A percentile compares a stretch with the other conserved stretches of the same genome.
These are phyloP conservation scores for Fragaria vesca DNA, from an alignment of 306 rosid genomes.

Conservation along the genomic window DNA sequence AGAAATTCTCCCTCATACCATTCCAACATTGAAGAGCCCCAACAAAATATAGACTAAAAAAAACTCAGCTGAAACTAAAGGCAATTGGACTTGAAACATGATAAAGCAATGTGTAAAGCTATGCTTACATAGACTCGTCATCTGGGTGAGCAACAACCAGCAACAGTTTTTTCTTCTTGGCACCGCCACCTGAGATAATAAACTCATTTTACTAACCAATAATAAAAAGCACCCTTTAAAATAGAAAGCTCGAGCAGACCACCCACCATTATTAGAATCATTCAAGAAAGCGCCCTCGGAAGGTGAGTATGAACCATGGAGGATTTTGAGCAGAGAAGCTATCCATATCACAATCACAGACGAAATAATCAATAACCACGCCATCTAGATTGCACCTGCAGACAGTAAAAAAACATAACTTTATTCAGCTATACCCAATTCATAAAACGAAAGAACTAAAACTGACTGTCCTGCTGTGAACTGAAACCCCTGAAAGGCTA, in stretches of 20 bases:
- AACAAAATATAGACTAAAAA: too few relatives aligned
- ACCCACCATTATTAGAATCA: conserved; percentile 39
- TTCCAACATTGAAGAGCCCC: too few relatives aligned
- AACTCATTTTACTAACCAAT: not conserved
- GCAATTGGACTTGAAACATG: not conserved
- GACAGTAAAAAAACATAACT: not conserved
- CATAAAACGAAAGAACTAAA: not conserved
- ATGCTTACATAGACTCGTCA: conserved; percentile 83
- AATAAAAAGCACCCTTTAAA: not conserved
- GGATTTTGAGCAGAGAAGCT: conserved; percentile 52
- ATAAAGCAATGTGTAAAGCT: not conserved
- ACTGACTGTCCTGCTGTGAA: not conserved
- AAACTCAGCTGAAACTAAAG: too few relatives aligned
- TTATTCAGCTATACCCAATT: not conserved
- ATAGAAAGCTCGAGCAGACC: not conserved
- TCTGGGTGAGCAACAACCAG: conserved; percentile 87
- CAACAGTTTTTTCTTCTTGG: conserved; percentile 56
- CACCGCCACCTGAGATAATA: conserved; percentile 42
- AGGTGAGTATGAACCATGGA: conserved; percentile 37
- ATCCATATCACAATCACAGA: conserved; percentile 56
- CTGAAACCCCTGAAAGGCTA: not conserved
- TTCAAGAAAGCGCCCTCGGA: conserved; percentile 35
- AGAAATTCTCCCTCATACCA: not conserved
- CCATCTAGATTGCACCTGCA: conserved; percentile 34
- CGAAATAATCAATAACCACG: conserved; percentile 40